Percentiles rank a stretch among this genome's conserved stretches.
Evolutionary conservation across 495 filamentous ascomycete genomes (phyloP).

Genomic region (Immersiella caudata): DNA sequence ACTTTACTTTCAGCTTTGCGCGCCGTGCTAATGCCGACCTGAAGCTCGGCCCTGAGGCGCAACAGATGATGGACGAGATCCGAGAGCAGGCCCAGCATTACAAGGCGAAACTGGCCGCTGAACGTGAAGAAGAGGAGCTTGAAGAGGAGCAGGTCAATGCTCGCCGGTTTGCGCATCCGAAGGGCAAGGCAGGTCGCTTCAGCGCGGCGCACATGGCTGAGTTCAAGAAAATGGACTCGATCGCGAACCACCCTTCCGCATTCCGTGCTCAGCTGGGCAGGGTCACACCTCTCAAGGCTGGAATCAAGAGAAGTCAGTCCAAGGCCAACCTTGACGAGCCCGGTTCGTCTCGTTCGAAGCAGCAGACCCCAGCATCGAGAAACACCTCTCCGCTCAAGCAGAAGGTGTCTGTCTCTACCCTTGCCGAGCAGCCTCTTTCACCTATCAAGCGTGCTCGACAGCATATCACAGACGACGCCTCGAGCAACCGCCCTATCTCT

Average conservation of each 20-base stretch:
- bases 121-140: slow-evolving; percentile 52
- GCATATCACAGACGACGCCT: slow-evolving; percentile 59
- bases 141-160: slow-evolving; percentile 44
- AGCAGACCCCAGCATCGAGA: slow-evolving; percentile 36
- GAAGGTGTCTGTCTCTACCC: slow-evolving; percentile 28
- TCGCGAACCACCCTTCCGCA: slow-evolving; percentile 78
- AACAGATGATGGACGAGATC: slow-evolving; percentile 74
- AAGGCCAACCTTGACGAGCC: slow-evolving; percentile 68
- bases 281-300: slow-evolving; percentile 51
- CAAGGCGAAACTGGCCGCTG: slow-evolving; percentile 63
- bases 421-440: slow-evolving; percentile 33
- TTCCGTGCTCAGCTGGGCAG: slow-evolving; percentile 65
- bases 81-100: slow-evolving; percentile 69
- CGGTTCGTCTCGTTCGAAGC: slow-evolving; percentile 46
- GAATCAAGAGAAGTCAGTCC: slow-evolving; percentile 57
- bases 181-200: slow-evolving; percentile 74
- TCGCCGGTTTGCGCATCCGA: slow-evolving; percentile 76
- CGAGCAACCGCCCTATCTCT: slow-evolving; percentile 55
- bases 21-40: slow-evolving; percentile 54
- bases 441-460: slow-evolving; percentile 69
- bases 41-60: slow-evolving; percentile 70
- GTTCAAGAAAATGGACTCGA: slow-evolving; percentile 97
- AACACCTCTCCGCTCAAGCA: slow-evolving; percentile 34
- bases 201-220: slow-evolving; percentile 81
- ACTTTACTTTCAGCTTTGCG: slow-evolving; percentile 74